Conservation (phyloP, 208 protist species). For the Trypanosoma lewisi region DNA sequence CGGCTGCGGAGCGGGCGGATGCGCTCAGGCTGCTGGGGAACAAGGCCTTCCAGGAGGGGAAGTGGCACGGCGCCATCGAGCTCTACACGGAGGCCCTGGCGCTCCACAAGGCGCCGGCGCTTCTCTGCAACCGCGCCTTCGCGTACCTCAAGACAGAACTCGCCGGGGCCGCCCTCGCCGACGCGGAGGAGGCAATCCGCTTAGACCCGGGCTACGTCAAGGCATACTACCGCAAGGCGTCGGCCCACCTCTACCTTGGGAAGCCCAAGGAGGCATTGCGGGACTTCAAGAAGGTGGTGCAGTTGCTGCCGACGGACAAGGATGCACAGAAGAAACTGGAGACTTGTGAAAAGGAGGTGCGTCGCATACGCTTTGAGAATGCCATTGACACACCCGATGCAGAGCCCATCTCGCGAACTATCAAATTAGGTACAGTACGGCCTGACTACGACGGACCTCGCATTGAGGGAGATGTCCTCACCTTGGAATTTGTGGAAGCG, state of each 20-base stretch:
- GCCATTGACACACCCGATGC: slow-evolving; percentile 91
- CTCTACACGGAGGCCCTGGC: slow-evolving; percentile 91
- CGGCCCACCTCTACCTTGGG: slow-evolving; percentile 91
- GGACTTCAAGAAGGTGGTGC: slow-evolving; percentile 90
- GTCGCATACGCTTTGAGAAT: slow-evolving; percentile 92
- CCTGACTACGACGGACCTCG: slow-evolving; percentile 71
- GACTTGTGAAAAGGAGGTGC: slow-evolving; percentile 92
- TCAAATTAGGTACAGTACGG: slow-evolving; percentile 69
- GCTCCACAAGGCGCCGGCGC: slow-evolving; percentile 62
- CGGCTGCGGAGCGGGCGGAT: slow-evolving; percentile 47
- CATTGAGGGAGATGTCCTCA: slow-evolving; percentile 70
- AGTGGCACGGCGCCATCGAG: slow-evolving; percentile 91
- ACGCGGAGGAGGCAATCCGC: slow-evolving; percentile 90
- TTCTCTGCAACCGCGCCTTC: slow-evolving; percentile 94
- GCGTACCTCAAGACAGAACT: slow-evolving; percentile 93
- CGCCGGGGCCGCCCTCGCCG: slow-evolving; percentile 89
- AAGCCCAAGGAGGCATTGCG: slow-evolving; percentile 95
- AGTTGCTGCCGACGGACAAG: slow-evolving; percentile 88
- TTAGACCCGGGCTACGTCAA: slow-evolving; percentile 95
- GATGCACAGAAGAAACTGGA: slow-evolving; percentile 92
- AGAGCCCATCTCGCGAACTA: slow-evolving; percentile 62
- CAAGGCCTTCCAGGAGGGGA: slow-evolving; percentile 74
- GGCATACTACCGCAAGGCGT: slow-evolving; percentile 97
- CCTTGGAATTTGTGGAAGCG: slow-evolving; percentile 73
- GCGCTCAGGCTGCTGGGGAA: slow-evolving; percentile 83